Base-by-base conservation (phyloP, 2,329 filamentous ascomycete species). In the Dactylonectria estremocensis region DNA sequence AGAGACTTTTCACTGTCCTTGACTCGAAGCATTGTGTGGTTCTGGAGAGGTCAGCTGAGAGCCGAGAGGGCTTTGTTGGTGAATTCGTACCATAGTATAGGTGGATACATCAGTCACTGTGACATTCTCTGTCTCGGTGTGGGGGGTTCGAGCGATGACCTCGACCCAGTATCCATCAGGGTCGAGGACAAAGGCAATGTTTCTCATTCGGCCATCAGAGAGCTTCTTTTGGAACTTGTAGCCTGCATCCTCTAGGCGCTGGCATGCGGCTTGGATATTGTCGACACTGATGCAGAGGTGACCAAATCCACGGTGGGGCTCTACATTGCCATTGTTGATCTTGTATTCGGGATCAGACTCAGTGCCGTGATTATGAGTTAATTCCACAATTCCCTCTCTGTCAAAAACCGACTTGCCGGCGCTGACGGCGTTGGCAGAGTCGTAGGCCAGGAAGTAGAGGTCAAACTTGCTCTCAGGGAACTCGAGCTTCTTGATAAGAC, bases 221-320 rank as follows among this genome's bases (percentile, higher is more conserved):
- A 98, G 85, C 83, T 94, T 97, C 90, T 98, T 98, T 87, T 98
- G 94, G 83, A 98, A 99, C 70, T 88, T 89, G 83, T 97, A 97
- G 0, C 95, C 95, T 7, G 93, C 95, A 78, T 95, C 93, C 80
- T 97, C 94, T 68, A 99, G 88, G 64, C 95, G 89, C 84, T 95
- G 86, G 85, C 96, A 98, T 2, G 95, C 95, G 3, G 92, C 94
- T 83, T 97, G 93, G 70, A 98, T 92, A 80, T 94, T 91, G 82
- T 95, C 92, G 56, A 95, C 92, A 57, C 89, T 90, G 79, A 98
- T 91, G 77, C 93, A 95, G 22, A 95, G 90, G 80, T 98, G 95
- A 3, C 95, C 95, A 78, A 96, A 95, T 2, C 93, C 93, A 60
- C 91, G 92, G 80, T 93, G 84, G 3, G 95, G 95, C 71, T 98